Base-by-base conservation (phyloP, 2,329 filamentous ascomycete species). In the Venturia pyrina region DNA sequence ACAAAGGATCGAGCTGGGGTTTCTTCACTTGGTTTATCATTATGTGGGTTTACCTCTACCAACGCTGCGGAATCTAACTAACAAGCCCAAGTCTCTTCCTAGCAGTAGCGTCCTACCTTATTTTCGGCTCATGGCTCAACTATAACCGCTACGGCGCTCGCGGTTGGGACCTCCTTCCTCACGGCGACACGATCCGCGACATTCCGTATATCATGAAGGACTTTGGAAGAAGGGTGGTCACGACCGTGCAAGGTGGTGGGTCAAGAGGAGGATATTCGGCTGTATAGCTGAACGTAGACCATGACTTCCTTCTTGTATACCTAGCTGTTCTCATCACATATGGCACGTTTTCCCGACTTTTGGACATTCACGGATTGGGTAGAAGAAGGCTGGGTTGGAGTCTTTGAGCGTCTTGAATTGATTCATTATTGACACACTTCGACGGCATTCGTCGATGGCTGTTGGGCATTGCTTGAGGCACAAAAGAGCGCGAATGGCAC, bases 41-140 rank as follows among this genome's bases (percentile, higher is more conserved):
- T 70, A 86, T 98, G 92, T 96, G 79, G 82, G 90, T 69, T 37
- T 11, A 48, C 6, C 32, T 24, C 19, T 56, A 10, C 28, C 19
- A 28, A 40, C 21, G 17, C 60, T 40, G 28, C 21, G 37, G 66
- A 3, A n/a, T 44, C 7, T 19, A 48, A 21, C 40, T 66, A 46
- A 62, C 37, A 48, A 13, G 46, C 19, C 21, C 13, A 37, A 96
- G 93, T 70, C 79, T 89, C 67, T 99, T 99, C 84, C 83, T 98
- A 68, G 85, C 85, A 59, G 89, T 87, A 50, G 91, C 95, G 1
- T 81, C 93, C 32, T 99, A 98, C 79, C 87, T 99, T 70, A 96
- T 98, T 75, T 98, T 98, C 74, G 93, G 93, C 69, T 96, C 93
- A 24, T 99, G 95, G 95, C 87, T 98, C 75, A 98, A 98, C 81